Evolutionary conservation across 2,329 filamentous ascomycete genomes (phyloP).

Genomic region (Aspergillus alliaceus): DNA sequence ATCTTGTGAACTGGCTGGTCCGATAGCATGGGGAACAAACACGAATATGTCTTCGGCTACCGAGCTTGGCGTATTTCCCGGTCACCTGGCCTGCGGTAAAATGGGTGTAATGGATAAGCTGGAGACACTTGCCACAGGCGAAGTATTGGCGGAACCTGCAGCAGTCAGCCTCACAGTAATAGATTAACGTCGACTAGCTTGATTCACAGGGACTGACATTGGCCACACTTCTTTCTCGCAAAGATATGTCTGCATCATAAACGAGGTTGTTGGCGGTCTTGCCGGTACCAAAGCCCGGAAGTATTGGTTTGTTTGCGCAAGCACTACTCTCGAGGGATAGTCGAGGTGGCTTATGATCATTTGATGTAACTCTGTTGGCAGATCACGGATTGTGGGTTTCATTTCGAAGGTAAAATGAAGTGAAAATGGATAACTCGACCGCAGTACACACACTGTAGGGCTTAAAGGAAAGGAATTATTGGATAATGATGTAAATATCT

Average conservation of each 20-base stretch:
- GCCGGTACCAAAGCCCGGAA: background rate
- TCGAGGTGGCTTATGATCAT: background rate
- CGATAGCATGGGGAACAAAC: background rate
- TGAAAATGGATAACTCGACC: too few species aligned
- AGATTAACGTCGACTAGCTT: background rate
- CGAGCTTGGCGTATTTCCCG: background rate
- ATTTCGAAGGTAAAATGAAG: too few species aligned
- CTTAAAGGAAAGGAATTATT: too few species aligned
- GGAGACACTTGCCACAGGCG: background rate
- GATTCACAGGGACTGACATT: background rate
- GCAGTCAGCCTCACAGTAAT: background rate
- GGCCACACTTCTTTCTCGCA: background rate
- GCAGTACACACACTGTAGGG: too few species aligned
- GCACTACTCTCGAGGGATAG: background rate
- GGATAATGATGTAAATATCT: too few species aligned
- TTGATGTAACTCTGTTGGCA: background rate
- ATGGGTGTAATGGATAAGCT: background rate
- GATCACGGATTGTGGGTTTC: background rate
- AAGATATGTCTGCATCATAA: background rate
- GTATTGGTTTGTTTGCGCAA: background rate
- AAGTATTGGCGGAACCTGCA: background rate
- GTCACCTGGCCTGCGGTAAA: background rate
- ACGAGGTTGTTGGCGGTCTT: background rate
- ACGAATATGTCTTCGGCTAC: background rate
- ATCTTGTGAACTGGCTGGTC: background rate